A percentile compares a stretch with the other conserved stretches of the same genome.
These are phyloP conservation scores for Pseudogymnoascus sp. DNA, from an alignment of 2,329 filamentous ascomycete genomes.

Conservation along the genomic window DNA sequence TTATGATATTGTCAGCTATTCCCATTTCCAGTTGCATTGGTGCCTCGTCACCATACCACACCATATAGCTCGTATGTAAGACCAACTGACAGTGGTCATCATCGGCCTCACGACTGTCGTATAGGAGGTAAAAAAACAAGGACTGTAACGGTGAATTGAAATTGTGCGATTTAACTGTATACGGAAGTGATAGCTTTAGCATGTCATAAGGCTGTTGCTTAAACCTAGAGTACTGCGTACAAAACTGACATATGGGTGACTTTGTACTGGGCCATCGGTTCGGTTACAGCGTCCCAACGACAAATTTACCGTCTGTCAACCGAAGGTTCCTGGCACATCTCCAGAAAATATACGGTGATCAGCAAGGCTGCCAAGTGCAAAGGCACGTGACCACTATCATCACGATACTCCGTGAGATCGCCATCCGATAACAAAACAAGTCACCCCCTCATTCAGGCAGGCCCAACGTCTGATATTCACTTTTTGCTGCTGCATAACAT, in stretches of 20 bases:
- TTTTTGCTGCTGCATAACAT: background rate
- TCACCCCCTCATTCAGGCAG: slow-evolving; percentile 1
- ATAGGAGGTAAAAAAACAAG: background rate
- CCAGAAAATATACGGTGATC: background rate
- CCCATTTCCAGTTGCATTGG: background rate
- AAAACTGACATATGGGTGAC: background rate
- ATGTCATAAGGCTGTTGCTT: background rate
- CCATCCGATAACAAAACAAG: slow-evolving; percentile 7
- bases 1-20: background rate
- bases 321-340: background rate
- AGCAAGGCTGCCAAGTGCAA: background rate
- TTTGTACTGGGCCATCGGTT: background rate
- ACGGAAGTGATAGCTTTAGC: background rate
- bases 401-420: slow-evolving; percentile 1
- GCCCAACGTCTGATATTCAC: background rate
- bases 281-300: background rate
- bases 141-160: too few species aligned
- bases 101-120: background rate
- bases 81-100: background rate
- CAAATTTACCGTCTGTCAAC: background rate
- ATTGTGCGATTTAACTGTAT: background rate
- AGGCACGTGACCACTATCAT: background rate
- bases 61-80: background rate
- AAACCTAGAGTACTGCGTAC: background rate
- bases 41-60: background rate